Percentiles rank a stretch among this genome's conserved stretches.
Evolutionary conservation across 257 asterid species (phyloP).

Genomic region (Prunella vulgaris): DNA sequence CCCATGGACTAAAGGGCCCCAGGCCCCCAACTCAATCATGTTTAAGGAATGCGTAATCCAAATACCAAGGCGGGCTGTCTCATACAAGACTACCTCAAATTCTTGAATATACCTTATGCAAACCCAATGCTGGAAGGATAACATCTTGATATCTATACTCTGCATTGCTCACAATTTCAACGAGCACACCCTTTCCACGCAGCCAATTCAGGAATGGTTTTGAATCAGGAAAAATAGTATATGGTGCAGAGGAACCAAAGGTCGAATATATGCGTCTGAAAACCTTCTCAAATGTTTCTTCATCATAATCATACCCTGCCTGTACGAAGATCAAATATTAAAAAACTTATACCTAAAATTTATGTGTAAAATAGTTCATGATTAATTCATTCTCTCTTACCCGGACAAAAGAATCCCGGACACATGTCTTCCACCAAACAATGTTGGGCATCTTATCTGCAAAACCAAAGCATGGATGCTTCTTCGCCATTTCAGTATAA

Average conservation of each 20-base stretch:
- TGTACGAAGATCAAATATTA: conserved; percentile 29
- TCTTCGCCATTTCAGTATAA: conserved; percentile 79
- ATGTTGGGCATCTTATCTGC: conserved; percentile 84
- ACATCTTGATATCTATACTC: conserved; percentile 90
- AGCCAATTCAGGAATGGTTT: conserved; percentile 85
- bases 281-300: conserved; percentile 83
- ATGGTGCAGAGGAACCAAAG: conserved; percentile 94
- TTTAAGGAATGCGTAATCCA: no score
- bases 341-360: neutral
- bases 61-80: no score
- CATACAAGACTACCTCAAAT: neutral
- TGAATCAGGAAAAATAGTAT: conserved; percentile 71
- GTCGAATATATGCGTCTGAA: conserved; percentile 83
- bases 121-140: conserved; percentile 88
- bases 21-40: no score
- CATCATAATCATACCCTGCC: conserved; percentile 97
- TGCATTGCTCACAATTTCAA: conserved; percentile 89
- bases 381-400: conserved; percentile 33
- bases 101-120: conserved; percentile 51
- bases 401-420: conserved; percentile 79
- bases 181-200: conserved; percentile 53
- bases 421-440: conserved; percentile 96
- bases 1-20: no score
- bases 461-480: conserved; percentile 95
- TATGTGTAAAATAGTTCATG: neutral